phyloP scores from a whole-genome alignment of 768 basidiomycete genomes.

The Boletus pseudo-olivaceus region DNA sequence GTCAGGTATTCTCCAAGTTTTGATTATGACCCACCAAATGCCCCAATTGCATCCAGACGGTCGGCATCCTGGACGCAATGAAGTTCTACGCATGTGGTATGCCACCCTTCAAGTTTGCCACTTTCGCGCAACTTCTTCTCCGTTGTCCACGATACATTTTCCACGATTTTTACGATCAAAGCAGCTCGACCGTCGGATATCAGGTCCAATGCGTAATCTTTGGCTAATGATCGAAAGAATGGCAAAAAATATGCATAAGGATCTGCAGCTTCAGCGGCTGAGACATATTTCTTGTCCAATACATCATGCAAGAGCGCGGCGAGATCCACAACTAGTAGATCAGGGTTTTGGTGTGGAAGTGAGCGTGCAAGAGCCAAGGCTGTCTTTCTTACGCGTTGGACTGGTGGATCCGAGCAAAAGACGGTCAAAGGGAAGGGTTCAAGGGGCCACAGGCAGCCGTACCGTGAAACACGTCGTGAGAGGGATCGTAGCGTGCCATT shows the following conservation, averaged over 20 bases:
- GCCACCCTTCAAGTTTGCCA: constrained; percentile 63
- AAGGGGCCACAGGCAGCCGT: constrained; percentile 20
- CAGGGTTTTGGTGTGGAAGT: constrained; percentile 44
- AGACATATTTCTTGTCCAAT: constrained; percentile 81
- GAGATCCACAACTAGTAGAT: constrained; percentile 76
- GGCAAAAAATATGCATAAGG: constrained; percentile 66
- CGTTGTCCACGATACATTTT: constrained; percentile 82
- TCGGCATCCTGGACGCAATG: constrained; percentile 84
- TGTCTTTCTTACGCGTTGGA: constrained; percentile 77
- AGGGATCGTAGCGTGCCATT: constrained; percentile 77
- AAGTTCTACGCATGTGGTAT: constrained; percentile 66
- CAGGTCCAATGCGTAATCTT: constrained; percentile 48
- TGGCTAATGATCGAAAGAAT: constrained; percentile 50
- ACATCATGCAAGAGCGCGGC: constrained; percentile 89
- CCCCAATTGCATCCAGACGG: constrained; percentile 75
- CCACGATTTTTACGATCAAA: constrained; percentile 57
- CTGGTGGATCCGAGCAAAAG: constrained; percentile 36
- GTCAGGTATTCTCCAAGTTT: background rate
- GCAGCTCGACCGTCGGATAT: constrained; percentile 58
- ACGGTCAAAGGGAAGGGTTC: constrained; percentile 4
- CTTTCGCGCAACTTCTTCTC: constrained; percentile 63
- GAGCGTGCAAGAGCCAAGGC: constrained; percentile 64
- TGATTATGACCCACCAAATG: constrained; percentile 54
- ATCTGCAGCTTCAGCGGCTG: constrained; percentile 51
- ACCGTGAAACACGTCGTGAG: constrained; percentile 81